Percentiles rank a stretch among this genome's conserved stretches.
These are phyloP conservation scores for Candida incommunis DNA, from an alignment of 805 yeast species.

Conservation along the genomic window DNA sequence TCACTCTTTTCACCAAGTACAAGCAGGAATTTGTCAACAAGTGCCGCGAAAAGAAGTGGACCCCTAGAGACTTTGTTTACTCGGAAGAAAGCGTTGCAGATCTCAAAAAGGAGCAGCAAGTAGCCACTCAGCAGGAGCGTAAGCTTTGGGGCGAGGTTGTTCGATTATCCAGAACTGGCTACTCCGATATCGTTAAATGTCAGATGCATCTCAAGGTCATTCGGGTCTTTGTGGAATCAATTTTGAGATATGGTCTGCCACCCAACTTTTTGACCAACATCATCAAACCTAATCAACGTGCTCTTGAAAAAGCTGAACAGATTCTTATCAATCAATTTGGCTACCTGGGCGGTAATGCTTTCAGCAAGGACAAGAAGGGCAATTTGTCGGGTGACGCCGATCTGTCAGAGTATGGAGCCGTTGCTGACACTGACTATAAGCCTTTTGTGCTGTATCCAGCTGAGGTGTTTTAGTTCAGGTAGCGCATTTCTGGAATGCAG, in stretches of 20 bases:
- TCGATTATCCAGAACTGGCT: conserved; percentile 80
- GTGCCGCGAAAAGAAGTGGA: conserved; percentile 76
- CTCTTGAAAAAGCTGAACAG: conserved; percentile 44
- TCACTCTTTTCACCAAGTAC: conserved; percentile 74
- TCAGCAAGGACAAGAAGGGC: conserved; percentile 52
- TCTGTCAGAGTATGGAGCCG: conserved; percentile 74
- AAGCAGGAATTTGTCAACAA: conserved; percentile 52
- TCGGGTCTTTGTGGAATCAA: conserved; percentile 83
- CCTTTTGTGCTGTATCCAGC: conserved; percentile 80
- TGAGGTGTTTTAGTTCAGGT: conserved; percentile 24
- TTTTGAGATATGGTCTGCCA: conserved; percentile 91
- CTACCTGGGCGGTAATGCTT: conserved; percentile 84
- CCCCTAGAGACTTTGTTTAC: conserved; percentile 84
- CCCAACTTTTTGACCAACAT: conserved; percentile 61
- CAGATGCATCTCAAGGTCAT: conserved; percentile 87
- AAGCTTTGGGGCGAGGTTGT: conserved; percentile 58
- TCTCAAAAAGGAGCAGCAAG: conserved; percentile 64
- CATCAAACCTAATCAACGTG: conserved; percentile 29
- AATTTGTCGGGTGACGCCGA: conserved; percentile 48
- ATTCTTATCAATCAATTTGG: conserved; percentile 68
- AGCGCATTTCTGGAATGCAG: too few species aligned
- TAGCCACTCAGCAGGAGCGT: conserved; percentile 61
- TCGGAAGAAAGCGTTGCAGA: conserved; percentile 62
- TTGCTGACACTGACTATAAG: conserved; percentile 91
- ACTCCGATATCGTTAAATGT: conserved; percentile 64